Percentiles rank a stretch among this genome's conserved stretches.
Evolutionary conservation across 179 eudicot species (phyloP).

Genomic region (Amaranthus tricolor): DNA sequence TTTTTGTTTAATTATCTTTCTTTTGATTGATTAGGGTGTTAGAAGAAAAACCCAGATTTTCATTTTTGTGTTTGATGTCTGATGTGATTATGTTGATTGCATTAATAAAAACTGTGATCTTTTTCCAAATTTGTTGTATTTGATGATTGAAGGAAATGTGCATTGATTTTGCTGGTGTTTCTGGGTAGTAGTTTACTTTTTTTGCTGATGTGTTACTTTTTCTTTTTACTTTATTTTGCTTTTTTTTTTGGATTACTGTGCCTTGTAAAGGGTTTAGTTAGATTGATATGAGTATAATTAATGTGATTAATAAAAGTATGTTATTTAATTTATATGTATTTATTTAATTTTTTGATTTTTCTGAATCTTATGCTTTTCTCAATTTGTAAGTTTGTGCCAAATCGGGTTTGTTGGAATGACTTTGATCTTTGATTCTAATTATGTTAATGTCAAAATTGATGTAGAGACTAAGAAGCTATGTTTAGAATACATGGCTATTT

Average conservation of each 20-base stretch:
- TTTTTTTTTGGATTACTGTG: not conserved
- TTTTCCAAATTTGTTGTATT: slow-evolving; percentile 3
- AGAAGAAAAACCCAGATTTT: too few species aligned
- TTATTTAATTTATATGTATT: not conserved
- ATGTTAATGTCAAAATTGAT: slow-evolving; percentile 2
- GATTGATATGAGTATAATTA: not conserved
- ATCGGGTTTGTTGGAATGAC: slow-evolving; percentile 15
- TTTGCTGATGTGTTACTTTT: not conserved
- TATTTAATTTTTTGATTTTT: slow-evolving; percentile 6
- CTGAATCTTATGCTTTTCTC: slow-evolving; percentile 13
- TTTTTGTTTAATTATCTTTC: slow-evolving; percentile 10
- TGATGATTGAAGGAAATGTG: slow-evolving; percentile 21
- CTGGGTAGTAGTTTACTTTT: slow-evolving; percentile 13
- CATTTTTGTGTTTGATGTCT: not conserved
- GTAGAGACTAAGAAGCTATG: not conserved
- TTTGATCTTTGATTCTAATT: slow-evolving; percentile 4
- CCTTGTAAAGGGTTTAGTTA: not conserved
- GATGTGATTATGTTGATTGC: not conserved
- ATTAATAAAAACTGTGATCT: slow-evolving; percentile 2
- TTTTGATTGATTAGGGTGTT: not conserved
- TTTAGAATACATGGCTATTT: not conserved
- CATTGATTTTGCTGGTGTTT: slow-evolving; percentile 18
- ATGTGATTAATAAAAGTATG: not conserved
- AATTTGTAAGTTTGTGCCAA: slow-evolving; percentile 15
- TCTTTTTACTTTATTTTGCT: not conserved